phyloP scores from a whole-genome alignment of 176 grass and related monocot genomes.

The Luzula sylvatica region DNA sequence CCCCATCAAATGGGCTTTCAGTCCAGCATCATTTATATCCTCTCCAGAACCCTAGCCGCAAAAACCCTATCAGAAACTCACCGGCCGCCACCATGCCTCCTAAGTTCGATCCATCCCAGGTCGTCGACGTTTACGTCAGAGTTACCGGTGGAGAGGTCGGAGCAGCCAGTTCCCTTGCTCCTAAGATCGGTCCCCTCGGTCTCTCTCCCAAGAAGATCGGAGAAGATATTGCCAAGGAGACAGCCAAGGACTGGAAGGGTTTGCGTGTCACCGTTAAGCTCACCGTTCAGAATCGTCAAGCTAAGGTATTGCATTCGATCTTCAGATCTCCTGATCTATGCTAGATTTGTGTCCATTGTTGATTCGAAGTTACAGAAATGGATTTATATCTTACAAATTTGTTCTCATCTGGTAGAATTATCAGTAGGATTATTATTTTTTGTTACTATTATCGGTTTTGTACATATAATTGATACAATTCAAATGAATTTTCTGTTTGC shows the following conservation, averaged over 20 bases:
- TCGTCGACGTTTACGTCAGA: slow-evolving; percentile 81
- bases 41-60: too few relatives aligned
- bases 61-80: too few relatives aligned
- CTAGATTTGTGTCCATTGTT: not conserved
- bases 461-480: too few relatives aligned
- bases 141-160: slow-evolving; percentile 92
- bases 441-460: too few relatives aligned
- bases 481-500: too few relatives aligned
- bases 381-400: too few relatives aligned
- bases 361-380: too few relatives aligned
- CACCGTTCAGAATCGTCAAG: slow-evolving; percentile 88
- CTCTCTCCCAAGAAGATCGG: slow-evolving; percentile 98
- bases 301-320: slow-evolving; percentile 77
- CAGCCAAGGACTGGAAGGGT: slow-evolving; percentile 93
- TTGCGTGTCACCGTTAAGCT: slow-evolving; percentile 95
- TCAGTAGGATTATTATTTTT: too few relatives aligned
- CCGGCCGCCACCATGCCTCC: slow-evolving; percentile 48
- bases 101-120: slow-evolving; percentile 68
- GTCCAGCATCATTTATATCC: too few relatives aligned
- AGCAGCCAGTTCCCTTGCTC: slow-evolving; percentile 78
- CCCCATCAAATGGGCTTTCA: too few relatives aligned
- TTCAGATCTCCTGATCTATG: not conserved
- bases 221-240: slow-evolving; percentile 98
- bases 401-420: too few relatives aligned
- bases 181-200: slow-evolving; percentile 85